Evolutionary conservation across 164 flowering plant genomes (phyloP), one percentile per base, ranked within the genome.

Genomic region (Sedum album): DNA sequence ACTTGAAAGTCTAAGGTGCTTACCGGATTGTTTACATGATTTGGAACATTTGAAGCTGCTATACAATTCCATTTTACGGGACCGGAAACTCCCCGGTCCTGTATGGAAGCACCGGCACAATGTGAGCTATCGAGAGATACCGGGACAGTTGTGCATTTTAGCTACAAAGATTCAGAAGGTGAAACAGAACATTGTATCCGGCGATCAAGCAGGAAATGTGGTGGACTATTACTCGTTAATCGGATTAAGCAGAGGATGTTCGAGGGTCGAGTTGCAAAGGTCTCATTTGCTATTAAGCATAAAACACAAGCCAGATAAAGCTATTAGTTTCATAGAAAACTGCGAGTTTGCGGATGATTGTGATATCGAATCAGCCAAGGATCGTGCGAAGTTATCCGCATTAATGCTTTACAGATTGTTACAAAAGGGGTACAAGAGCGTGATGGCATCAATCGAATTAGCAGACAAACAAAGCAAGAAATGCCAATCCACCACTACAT

Each of bases 321-420:
- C 91, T 0, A 75, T 73, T 1, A 68, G 66, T 26, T 94, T 89
- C 73, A 61, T 89, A 0, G 98, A 91, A 21, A 75, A 92, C 68
- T 89, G 94, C 66, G 95, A 94, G 77, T 82, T 94, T 25, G 74
- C 80, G 0, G 93, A 88, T 67, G 93, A 87, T 21, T 77, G 79
- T 5, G 93, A 89, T 66, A 68, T 84, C 4, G 97, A 94, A 67
- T 80, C 85, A 0, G 82, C 87, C 1, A 81, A 74, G 64, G 98
- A 91, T 25, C 78, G 91, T 31, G 95, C 96, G 0, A 82, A 77
- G 68, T 84, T 91, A 90, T 94, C 97, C 2, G 80, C 96, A 0
- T 73, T 91, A 72, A 69, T 94, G 69, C 76, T 94, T 6, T 94
- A 86, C 67, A 78, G 97, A 70, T 72, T 94, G 83, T 70, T 94